phyloP scores from a whole-genome alignment of 2,329 filamentous ascomycete genomes.

The Dendryphion nanum region DNA sequence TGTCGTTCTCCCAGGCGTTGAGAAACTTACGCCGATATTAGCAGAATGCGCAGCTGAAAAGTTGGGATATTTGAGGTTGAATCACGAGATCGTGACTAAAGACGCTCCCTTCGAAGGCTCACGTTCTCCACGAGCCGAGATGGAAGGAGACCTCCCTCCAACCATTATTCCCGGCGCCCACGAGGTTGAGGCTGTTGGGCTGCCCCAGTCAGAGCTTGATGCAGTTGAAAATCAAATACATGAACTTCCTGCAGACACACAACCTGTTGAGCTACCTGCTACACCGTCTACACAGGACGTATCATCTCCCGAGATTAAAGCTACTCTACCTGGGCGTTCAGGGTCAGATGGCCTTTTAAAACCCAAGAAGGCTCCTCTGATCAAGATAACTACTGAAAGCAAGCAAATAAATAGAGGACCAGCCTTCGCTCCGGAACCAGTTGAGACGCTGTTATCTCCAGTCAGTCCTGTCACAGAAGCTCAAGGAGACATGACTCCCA shows the following conservation, averaged over 20 bases:
- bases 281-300: too few species aligned
- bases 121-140: conserved; percentile 22
- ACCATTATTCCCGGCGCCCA: too few species aligned
- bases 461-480: conserved; percentile 14
- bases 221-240: conserved; percentile 13
- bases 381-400: conserved; percentile 33
- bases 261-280: conserved; percentile 24
- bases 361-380: conserved; percentile 8
- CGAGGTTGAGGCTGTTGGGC: conserved; percentile 23
- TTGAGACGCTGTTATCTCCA: conserved; percentile 18
- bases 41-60: conserved; percentile 46
- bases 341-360: neutral
- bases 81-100: conserved; percentile 55
- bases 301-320: conserved; percentile 2
- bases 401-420: conserved; percentile 40
- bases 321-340: neutral
- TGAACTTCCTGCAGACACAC: conserved; percentile 30
- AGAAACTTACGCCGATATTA: conserved; percentile 55
- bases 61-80: conserved; percentile 55
- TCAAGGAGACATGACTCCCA: conserved; percentile 16
- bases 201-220: conserved; percentile 21
- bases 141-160: conserved; percentile 19
- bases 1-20: conserved; percentile 47
- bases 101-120: conserved; percentile 25
- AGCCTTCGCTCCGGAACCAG: conserved; percentile 47